Evolutionary conservation across 306 rosid species (phyloP), one percentile per base, ranked within the genome.

Genomic region (Cucumis melo): DNA sequence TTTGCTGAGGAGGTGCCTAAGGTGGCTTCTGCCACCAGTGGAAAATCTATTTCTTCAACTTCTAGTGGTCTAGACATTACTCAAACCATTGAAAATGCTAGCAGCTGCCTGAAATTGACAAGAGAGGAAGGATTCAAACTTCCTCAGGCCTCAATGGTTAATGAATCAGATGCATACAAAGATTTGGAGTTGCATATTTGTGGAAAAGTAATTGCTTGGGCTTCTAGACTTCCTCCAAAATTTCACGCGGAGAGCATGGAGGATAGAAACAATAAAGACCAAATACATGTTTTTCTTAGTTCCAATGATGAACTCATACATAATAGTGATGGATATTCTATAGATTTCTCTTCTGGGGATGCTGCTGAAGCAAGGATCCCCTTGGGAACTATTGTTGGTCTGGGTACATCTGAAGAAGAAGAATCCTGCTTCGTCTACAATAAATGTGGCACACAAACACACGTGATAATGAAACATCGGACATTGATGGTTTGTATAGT

Each of bases 391-490:
- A 88, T 93, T 86, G 77, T 89, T 61, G 97, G 98, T 77, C 87
- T 93, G 59, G 94, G 92, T 81, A 88, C 90, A 82, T 84, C 87
- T 84, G 84, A 87, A 15, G 98, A 93, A 1, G 97, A 93, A 87
- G 96, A 91, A 78, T 85, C 92, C 51, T 91, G 98, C 84, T 77
- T 81, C 82, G 94, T 90, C 83, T 91, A 89, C 67, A 79, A 91
- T 70, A 83, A 80, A 75, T 78, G 77, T 77, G 94, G 96, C 77
- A 82, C 85, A 77, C 85, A 91, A 83, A 93, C 97, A 79, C 98
- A 93, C 79, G 83, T 83, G 76, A 85, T 93, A 36, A 85, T 93
- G 97, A 93, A 93, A 81, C 97, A 93, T 83, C 84, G 98, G 80
- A 93, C 98, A 59, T 80, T 93, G 75, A 68, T 93, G 98, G 98